Evolutionary conservation across 192 early-diverging fungal species (phyloP).

Genomic region (Coemansia sp.): DNA sequence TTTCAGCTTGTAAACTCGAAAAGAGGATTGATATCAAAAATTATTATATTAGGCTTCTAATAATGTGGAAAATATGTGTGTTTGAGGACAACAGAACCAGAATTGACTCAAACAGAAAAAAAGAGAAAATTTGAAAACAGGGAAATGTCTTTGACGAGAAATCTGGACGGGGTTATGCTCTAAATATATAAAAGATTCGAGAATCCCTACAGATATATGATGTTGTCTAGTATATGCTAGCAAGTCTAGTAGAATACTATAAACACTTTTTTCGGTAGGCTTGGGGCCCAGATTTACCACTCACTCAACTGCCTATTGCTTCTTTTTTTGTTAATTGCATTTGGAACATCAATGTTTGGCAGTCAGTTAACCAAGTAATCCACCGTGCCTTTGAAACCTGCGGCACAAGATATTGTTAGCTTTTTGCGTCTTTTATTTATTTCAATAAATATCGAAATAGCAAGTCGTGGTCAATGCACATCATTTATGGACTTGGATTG

Average conservation of each 20-base stretch:
- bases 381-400: neutral
- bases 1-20: neutral
- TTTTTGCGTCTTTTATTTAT: too few species aligned
- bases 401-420: neutral
- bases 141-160: slow-evolving; percentile 1
- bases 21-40: slow-evolving; percentile 7
- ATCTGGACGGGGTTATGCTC: neutral
- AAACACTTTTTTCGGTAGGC: neutral
- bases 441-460: too few species aligned
- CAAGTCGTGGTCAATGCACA: too few species aligned
- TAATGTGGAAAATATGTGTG: neutral
- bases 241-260: too few species aligned
- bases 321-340: neutral
- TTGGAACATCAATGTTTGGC: neutral
- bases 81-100: neutral
- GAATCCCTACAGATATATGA: neutral
- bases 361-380: neutral
- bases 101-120: neutral
- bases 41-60: neutral
- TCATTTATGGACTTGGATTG: too few species aligned
- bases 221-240: neutral
- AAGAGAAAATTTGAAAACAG: neutral
- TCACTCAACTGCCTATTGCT: too few species aligned
- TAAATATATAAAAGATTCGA: slow-evolving; percentile 7
- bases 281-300: neutral